Conservation (phyloP, 2,329 filamentous ascomycete species). For the Seiridium unicorne region DNA sequence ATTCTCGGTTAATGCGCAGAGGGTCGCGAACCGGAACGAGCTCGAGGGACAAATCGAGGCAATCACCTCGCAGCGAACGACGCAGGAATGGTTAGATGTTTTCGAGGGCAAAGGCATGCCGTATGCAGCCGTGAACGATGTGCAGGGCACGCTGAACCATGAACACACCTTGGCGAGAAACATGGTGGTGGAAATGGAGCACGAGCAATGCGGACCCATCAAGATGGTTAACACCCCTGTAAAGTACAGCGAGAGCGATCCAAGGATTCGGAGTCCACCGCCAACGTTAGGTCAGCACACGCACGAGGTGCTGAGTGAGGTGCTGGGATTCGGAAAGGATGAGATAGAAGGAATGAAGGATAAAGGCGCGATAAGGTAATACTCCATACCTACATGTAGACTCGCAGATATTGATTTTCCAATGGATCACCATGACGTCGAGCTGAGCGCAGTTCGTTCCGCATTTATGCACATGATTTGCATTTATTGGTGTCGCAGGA, state of each 20-base stretch:
- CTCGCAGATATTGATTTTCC: background rate
- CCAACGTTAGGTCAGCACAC: constrained; percentile 88
- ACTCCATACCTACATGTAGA: background rate
- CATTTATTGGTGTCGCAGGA: background rate
- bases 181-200: constrained; percentile 89
- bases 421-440: background rate
- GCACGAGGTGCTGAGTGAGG: constrained; percentile 65
- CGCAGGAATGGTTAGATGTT: constrained; percentile 80
- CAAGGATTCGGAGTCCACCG: constrained; percentile 73
- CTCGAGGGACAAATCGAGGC: constrained; percentile 79
- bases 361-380: constrained; percentile 63
- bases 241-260: constrained; percentile 84
- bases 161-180: constrained; percentile 79
- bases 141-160: constrained; percentile 80
- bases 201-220: constrained; percentile 78
- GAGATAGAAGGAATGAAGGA: constrained; percentile 63
- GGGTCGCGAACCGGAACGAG: constrained; percentile 69
- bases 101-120: constrained; percentile 93
- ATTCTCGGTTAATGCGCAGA: constrained; percentile 59
- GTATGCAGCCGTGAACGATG: constrained; percentile 91
- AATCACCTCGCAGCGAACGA: constrained; percentile 74
- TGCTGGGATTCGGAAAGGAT: constrained; percentile 58
- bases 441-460: background rate
- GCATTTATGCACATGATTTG: background rate
- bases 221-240: constrained; percentile 92